Evolutionary conservation across 306 rosid genomes (phyloP), one percentile per base, ranked within the genome.

Genomic region (Vicia faba): DNA sequence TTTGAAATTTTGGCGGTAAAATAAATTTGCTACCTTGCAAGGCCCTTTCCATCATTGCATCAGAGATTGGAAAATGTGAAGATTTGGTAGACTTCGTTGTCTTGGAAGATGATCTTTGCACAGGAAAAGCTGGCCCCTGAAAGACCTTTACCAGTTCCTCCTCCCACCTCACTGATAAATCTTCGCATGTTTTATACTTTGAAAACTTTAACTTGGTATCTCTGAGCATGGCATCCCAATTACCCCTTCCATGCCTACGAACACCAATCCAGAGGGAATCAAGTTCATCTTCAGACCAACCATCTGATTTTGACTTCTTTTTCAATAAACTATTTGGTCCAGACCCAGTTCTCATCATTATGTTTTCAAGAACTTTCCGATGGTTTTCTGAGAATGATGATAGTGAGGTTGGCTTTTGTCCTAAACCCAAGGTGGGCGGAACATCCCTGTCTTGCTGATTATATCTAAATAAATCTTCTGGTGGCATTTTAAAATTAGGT

Each of bases 211-310:
- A 77, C 69, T 84, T 88, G 26, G 91, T 88, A 80, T 95, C 99
- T 81, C 87, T 84, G 38, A 95, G 86, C 91, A 95, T 91, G 13
- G 78, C 73, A 63, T 88, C 96, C 99, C 99, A 95, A 71, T 95
- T 88, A 31, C 96, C 97, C 84, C 84, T 84, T 65, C 99, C 99
- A 75, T 90, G 96, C 83, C 97, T 85, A 23, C 99, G 99, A 68
- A 95, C 95, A 78, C 99, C 99, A 56, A 95, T 84, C 99, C 99
- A 95, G 64, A 95, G 89, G 67, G 76, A 88, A 81, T 95, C 99
- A 68, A 95, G 99, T 80, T 95, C 99, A 71, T 95, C 99, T 84
- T 95, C 99, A 25, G 96, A 81, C 99, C 99, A 95, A 20, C 85
- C 82, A 64, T 90, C 97, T 35, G 70, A 83, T 76, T 83, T 95